Evolutionary conservation across 495 filamentous ascomycete genomes (phyloP).

Genomic region (Usnea hakonensis): DNA sequence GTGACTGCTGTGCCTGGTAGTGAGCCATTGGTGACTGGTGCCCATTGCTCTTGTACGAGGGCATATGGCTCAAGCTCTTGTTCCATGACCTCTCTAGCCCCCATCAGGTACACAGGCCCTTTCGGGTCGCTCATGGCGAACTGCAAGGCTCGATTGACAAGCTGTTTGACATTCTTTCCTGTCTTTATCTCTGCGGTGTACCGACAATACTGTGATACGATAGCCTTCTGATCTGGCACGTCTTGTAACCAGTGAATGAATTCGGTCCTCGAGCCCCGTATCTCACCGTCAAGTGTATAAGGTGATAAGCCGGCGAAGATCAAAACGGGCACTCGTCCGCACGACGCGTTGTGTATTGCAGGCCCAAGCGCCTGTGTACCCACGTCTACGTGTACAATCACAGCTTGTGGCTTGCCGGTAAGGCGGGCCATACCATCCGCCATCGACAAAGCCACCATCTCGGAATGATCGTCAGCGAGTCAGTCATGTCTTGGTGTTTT

Average conservation of each 20-base stretch:
- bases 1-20: conserved; percentile 46
- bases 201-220: conserved; percentile 66
- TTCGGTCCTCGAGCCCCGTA: conserved; percentile 65
- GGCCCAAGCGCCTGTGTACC: conserved; percentile 68
- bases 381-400: conserved; percentile 74
- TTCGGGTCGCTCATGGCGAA: conserved; percentile 60
- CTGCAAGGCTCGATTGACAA: conserved; percentile 66
- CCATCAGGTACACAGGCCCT: conserved; percentile 63
- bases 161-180: conserved; percentile 68
- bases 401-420: conserved; percentile 60
- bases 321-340: conserved; percentile 60
- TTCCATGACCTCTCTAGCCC: conserved; percentile 64
- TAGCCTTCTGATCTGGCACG: conserved; percentile 66
- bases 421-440: conserved; percentile 69
- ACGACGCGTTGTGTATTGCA: conserved; percentile 64
- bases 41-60: conserved; percentile 54
- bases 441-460: conserved; percentile 38
- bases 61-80: conserved; percentile 60
- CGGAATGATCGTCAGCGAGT: conserved; percentile 65
- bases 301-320: conserved; percentile 69
- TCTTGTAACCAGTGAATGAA: conserved; percentile 81
- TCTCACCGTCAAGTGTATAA: conserved; percentile 66
- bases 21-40: conserved; percentile 54
- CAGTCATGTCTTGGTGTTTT: neutral
- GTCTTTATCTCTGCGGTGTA: conserved; percentile 67